Conservation (phyloP, 768 basidiomycete genomes). For the Russula vinacea region DNA sequence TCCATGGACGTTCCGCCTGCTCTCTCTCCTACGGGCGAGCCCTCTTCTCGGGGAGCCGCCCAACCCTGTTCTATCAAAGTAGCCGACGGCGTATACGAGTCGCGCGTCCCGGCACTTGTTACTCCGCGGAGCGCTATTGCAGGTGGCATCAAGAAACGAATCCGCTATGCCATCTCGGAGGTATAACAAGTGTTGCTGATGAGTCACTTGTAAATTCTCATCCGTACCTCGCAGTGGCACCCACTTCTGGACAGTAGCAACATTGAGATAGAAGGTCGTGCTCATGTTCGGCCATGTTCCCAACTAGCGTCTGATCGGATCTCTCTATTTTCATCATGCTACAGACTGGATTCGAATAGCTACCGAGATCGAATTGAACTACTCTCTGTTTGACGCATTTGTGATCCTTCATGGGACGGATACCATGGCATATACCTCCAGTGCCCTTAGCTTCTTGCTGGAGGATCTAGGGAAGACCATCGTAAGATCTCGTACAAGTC, state of each 20-base stretch:
- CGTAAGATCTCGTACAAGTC: conserved; percentile 41
- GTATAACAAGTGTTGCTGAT: conserved; percentile 39
- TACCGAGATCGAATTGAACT: conserved; percentile 91
- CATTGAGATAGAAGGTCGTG: conserved; percentile 71
- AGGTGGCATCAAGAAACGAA: conserved; percentile 63
- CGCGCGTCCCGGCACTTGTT: conserved; percentile 68
- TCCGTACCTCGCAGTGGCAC: conserved; percentile 61
- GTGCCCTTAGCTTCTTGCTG: conserved; percentile 84
- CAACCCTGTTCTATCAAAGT: conserved; percentile 46
- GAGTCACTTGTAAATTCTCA: conserved; percentile 15
- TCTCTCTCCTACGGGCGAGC: conserved; percentile 36
- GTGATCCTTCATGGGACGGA: conserved; percentile 89
- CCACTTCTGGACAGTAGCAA: conserved; percentile 87
- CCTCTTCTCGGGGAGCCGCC: conserved; percentile 12
- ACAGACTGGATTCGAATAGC: conserved; percentile 89
- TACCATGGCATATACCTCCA: conserved; percentile 87
- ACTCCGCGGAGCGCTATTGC: conserved; percentile 69
- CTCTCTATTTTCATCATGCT: conserved; percentile 13
- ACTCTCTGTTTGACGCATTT: conserved; percentile 81
- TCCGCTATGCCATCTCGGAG: conserved; percentile 83
- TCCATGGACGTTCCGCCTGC: conserved; percentile 50
- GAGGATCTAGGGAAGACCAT: conserved; percentile 93
- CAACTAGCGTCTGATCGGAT: conserved; percentile 13
- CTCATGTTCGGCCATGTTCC: not conserved
- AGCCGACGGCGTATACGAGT: conserved; percentile 66